phyloP scores from a whole-genome alignment of 176 grass and related monocot species.

The Cenchrus purpureus region DNA sequence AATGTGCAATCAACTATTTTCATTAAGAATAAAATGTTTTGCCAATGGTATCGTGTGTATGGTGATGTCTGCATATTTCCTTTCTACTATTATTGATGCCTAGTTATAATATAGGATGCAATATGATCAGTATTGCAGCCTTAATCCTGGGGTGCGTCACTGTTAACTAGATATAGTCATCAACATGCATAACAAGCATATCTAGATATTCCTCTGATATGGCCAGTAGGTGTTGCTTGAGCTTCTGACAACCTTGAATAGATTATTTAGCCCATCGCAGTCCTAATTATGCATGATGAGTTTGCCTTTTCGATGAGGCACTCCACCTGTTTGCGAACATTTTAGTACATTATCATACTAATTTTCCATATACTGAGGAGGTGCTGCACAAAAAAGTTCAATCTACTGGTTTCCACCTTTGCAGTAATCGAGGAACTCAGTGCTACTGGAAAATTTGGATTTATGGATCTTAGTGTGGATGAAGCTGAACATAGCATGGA shows the following conservation, averaged over 20 bases:
- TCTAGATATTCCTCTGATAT: not conserved
- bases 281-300: not conserved
- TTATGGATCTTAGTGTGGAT: constrained; percentile 95
- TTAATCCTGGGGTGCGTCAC: not conserved
- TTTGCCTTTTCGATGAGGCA: not conserved
- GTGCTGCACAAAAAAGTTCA: constrained; percentile 70
- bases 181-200: not conserved
- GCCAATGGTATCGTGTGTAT: not conserved
- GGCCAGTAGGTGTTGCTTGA: not conserved
- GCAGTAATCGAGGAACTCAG: constrained; percentile 78
- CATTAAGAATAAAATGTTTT: not conserved
- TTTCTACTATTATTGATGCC: not conserved
- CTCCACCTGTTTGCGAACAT: constrained; percentile 31
- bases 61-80: not conserved
- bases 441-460: constrained; percentile 86
- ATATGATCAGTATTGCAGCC: not conserved
- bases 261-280: not conserved
- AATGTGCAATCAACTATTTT: not conserved
- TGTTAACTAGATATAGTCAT: not conserved
- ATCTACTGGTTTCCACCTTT: constrained; percentile 44
- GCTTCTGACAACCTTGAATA: not conserved
- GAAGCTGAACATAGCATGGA: constrained; percentile 99
- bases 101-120: constrained; percentile 10
- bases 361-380: constrained; percentile 61
- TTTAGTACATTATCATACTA: constrained; percentile 28